Percentiles rank a stretch among this genome's conserved stretches.
These are phyloP conservation scores for Diplogelasinospora grovesii DNA, from an alignment of 495 filamentous ascomycete species.

Conservation along the genomic window DNA sequence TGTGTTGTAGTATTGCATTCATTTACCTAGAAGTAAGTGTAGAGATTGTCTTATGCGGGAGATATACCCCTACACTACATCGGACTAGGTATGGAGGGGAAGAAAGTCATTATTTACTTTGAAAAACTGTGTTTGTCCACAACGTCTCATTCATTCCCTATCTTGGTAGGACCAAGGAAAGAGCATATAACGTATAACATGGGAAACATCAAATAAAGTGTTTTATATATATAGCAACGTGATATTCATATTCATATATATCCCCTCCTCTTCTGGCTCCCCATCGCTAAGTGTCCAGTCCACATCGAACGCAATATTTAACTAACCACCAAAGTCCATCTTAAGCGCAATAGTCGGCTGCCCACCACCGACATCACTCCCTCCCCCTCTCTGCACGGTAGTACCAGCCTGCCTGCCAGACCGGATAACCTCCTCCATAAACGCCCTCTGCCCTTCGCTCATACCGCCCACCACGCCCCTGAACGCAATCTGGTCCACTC, in stretches of 20 bases:
- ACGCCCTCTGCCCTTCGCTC: constrained; percentile 60
- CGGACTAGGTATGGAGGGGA: too few relatives aligned
- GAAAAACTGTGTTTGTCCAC: too few relatives aligned
- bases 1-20: too few relatives aligned
- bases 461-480: constrained; percentile 66
- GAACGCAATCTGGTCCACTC: constrained; percentile 65
- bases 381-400: constrained; percentile 19
- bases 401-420: constrained; percentile 36
- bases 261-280: background rate
- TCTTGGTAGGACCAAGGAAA: too few relatives aligned
- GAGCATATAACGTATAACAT: too few relatives aligned
- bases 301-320: background rate
- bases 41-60: too few relatives aligned
- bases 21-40: too few relatives aligned
- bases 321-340: constrained; percentile 71
- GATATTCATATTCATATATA: background rate
- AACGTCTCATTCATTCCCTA: too few relatives aligned
- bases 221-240: too few relatives aligned
- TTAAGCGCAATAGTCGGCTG: constrained; percentile 82
- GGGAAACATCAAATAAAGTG: too few relatives aligned
- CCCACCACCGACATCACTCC: constrained; percentile 44
- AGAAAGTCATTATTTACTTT: too few relatives aligned
- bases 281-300: background rate
- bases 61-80: too few relatives aligned
- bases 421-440: constrained; percentile 78